Base-by-base conservation (phyloP, 2,329 filamentous ascomycete species). In the Cryoendolithus antarcticus region DNA sequence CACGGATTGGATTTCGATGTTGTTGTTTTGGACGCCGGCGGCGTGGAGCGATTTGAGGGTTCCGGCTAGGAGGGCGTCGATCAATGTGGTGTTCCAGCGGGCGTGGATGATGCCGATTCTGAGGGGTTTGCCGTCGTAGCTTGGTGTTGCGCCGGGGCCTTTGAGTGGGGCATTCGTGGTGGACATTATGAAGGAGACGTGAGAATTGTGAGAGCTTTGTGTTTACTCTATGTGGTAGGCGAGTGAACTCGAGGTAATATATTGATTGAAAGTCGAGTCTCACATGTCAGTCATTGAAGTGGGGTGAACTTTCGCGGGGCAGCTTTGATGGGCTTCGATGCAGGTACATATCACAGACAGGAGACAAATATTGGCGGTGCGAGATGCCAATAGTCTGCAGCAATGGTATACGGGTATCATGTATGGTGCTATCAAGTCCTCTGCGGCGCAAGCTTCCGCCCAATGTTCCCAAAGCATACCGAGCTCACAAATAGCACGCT, bases 31-130 rank as follows among this genome's bases (percentile, higher is more conserved):
- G 41, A 98, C 89, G 40, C 91, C 91, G 38, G 80, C 77, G 32
- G 74, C 74, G 28, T 80, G 66, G 40, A 98, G 77, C 57, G 80
- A 80, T 52, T 80, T 80, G 63, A 81, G 84, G 34, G 84, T 77
- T 48, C 91, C 91, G 38, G 74, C 69, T 44, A 98, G 72, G 41
- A 98, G 77, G 38, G 86, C 78, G 43, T 83, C 78, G 62, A 96
- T 94, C 59, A 98, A 85, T 49, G 72, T 74, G 48, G 72, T 72
- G 68, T 98, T 98, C 91, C 91, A 98, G 55, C 91, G 80, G 43
- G 89, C 89, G 66, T 96, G 91, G 43, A 98, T 75, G 58, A 98
- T 96, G 58, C 83, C 89, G 59, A 98, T 80, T 58, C 91, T 85
- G 48, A 98, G 75, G 55, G 69, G 70, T 7, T 64, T 65, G 49